These are phyloP conservation scores for Fraxinus dipetala DNA, from an alignment of 305 asterid genomes.

Conservation along the genomic window DNA sequence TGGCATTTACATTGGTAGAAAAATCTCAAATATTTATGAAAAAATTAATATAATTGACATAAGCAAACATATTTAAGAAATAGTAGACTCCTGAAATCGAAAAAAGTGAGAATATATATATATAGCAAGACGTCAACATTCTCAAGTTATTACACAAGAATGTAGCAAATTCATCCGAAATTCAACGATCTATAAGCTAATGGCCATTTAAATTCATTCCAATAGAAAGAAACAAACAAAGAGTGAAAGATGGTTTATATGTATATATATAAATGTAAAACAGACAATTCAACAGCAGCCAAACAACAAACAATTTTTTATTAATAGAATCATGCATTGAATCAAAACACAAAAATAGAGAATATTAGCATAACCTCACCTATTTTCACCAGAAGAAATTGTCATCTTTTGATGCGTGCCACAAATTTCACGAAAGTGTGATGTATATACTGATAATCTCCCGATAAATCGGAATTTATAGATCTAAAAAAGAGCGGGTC, in stretches of 20 bases:
- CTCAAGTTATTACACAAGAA: neutral
- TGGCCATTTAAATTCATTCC: neutral
- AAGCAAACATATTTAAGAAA: neutral
- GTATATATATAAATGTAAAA: neutral
- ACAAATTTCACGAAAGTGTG: neutral
- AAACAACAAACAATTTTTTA: neutral
- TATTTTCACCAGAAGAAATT: constrained; percentile 25
- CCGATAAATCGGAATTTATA: neutral
- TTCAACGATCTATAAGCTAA: neutral
- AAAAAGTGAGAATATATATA: no score
- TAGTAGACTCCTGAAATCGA: neutral
- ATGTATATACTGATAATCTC: constrained; percentile 2
- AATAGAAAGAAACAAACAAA: neutral
- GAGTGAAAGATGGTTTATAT: neutral
- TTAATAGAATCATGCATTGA: neutral
- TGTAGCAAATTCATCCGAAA: neutral
- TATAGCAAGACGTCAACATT: no score
- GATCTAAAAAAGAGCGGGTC: neutral
- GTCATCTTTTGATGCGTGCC: constrained; percentile 21
- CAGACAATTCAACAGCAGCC: neutral
- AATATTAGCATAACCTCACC: constrained; percentile 14
- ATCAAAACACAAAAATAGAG: constrained; percentile 1
- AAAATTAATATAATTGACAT: neutral
- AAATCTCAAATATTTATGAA: neutral
- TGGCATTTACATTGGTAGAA: neutral